Base-by-base conservation (phyloP, 2,329 filamentous ascomycete genomes). In the Teratosphaeria gauchensis region DNA sequence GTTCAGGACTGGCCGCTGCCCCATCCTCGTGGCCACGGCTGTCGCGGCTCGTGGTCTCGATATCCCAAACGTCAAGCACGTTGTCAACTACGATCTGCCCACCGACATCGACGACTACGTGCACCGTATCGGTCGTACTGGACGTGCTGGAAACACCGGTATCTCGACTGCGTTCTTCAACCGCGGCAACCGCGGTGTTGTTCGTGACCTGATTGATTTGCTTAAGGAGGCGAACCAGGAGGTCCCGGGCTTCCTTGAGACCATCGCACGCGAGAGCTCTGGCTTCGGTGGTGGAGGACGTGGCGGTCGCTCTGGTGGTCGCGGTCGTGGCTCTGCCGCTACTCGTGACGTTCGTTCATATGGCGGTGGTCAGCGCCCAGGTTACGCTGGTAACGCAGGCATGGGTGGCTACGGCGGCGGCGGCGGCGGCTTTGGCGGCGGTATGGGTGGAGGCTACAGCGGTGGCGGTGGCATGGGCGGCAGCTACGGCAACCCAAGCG, bases 121-220 rank as follows among this genome's bases (percentile, higher is more conserved):
- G 60, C 94, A 99, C 78, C 90, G 94, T 75, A 99, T 99, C 71
- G 94, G 94, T 87, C 94, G 94, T 92, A 99, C 94, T 65, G 94
- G 94, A 73, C 94, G 94, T 90, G 94, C 94, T 65, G 94, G 94
- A 76, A 99, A 99, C 82, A 97, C 92, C 70, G 94, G 94, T 87
- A 87, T 96, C 67, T 90, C 94, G 5, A 99, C 94, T 68, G 94
- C 94, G 59, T 99, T 99, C 84, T 97, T 99, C 87, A 99, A 99
- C 84, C 92, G 94, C 73, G 92, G 92, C 72, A 99, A 99, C 83
- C 90, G 94, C 70, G 94, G 94, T 78, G 90, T 99, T 67, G 94
- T 97, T 64, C 89, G 94, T 66, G 94, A 97, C 69, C 85, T 99
- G 62, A 84, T 99, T 68, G 94, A 99, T n/a, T 85, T 99, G 31